phyloP scores from a whole-genome alignment of 345 rosid species.

The Hibiscus mutabilis region DNA sequence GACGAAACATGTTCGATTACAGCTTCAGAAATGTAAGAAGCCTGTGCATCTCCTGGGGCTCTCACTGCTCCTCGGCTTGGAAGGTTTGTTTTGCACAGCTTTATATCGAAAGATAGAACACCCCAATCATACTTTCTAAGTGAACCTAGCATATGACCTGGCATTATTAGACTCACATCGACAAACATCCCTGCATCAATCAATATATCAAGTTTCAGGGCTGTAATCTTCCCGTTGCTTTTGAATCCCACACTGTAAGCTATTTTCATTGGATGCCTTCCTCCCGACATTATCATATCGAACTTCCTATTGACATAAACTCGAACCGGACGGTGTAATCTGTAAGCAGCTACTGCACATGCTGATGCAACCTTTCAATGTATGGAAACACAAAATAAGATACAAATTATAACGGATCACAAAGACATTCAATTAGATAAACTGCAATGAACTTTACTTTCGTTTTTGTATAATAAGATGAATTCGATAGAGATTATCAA shows the following conservation, averaged over 20 bases:
- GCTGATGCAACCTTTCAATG: slow-evolving; percentile 59
- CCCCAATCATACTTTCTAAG: slow-evolving; percentile 80
- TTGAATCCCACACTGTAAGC: slow-evolving; percentile 77
- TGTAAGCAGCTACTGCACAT: slow-evolving; percentile 72
- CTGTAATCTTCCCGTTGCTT: slow-evolving; percentile 75
- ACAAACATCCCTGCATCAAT: slow-evolving; percentile 48
- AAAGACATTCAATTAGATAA: neutral
- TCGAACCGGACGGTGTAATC: slow-evolving; percentile 56
- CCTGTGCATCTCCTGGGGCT: slow-evolving; percentile 83
- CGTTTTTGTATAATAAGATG: neutral
- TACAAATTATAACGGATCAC: neutral
- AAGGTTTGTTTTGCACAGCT: slow-evolving; percentile 70
- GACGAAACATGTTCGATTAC: slow-evolving; percentile 74
- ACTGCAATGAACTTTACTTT: neutral
- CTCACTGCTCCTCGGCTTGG: slow-evolving; percentile 65
- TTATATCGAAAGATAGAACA: slow-evolving; percentile 62
- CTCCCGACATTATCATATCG: slow-evolving; percentile 83
- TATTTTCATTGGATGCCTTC: slow-evolving; percentile 89
- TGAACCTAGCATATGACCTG: slow-evolving; percentile 25
- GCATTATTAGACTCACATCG: slow-evolving; percentile 54
- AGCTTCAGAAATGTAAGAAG: slow-evolving; percentile 64
- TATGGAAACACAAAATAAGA: neutral
- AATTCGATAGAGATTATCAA: neutral
- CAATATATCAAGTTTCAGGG: slow-evolving; percentile 45
- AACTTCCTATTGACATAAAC: slow-evolving; percentile 59